Percentiles rank a stretch among this genome's conserved stretches.
phyloP scores from a whole-genome alignment of 1,284 basidiomycete species.

The Mycena sp. region DNA sequence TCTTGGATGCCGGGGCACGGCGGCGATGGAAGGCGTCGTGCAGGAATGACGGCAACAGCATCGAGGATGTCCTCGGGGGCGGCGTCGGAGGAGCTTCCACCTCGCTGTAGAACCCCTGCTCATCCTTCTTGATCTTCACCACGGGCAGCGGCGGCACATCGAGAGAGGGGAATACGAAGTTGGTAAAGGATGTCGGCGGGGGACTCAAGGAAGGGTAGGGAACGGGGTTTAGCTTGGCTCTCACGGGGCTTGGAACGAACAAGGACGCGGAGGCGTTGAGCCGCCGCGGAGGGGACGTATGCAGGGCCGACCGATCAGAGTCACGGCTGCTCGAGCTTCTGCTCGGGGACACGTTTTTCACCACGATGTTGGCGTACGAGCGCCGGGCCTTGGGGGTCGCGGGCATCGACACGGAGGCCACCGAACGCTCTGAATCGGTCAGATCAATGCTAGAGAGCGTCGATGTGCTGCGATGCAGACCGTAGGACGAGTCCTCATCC shows the following conservation, averaged over 20 bases:
- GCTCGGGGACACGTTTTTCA: conserved; percentile 42
- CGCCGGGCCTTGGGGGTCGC: conserved; percentile 47
- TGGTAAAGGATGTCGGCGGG: conserved; percentile 38
- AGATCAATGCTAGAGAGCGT: conserved; percentile 48
- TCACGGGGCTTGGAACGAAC: conserved; percentile 49
- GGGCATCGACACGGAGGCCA: conserved; percentile 46
- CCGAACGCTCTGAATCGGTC: conserved; percentile 45
- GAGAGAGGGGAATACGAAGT: conserved; percentile 52
- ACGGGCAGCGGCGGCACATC: conserved; percentile 41
- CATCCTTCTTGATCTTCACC: conserved; percentile 52
- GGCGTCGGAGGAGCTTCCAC: conserved; percentile 36
- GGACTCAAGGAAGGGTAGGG: conserved; percentile 35
- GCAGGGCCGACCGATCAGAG: conserved; percentile 33
- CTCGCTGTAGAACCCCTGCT: conserved; percentile 51
- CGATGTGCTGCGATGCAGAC: conserved; percentile 43
- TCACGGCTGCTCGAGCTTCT: conserved; percentile 32
- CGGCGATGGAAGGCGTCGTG: conserved; percentile 46
- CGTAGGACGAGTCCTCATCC: conserved; percentile 31
- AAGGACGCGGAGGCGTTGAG: conserved; percentile 53
- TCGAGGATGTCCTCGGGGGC: conserved; percentile 25
- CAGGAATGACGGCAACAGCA: conserved; percentile 52
- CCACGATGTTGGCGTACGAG: conserved; percentile 40
- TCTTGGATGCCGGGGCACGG: conserved; percentile 51
- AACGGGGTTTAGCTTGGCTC: conserved; percentile 33
- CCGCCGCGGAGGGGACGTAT: conserved; percentile 33